A percentile compares a stretch with the other conserved stretches of the same genome.
Evolutionary conservation across 352 stramenopile species (phyloP).

Genomic region (Phytophthora pini): DNA sequence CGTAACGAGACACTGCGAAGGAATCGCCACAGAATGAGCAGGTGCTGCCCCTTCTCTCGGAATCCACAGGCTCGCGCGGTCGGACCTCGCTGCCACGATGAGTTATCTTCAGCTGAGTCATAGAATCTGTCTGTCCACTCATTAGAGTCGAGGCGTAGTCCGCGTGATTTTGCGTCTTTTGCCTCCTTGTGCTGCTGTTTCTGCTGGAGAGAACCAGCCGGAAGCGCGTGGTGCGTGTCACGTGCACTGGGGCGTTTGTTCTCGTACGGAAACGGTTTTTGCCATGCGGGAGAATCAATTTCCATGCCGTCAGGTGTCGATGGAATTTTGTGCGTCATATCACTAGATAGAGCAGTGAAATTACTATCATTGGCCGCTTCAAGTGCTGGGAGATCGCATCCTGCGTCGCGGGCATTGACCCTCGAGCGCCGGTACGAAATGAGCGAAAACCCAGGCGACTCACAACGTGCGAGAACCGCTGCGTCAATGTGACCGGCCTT

Average conservation of each 20-base stretch:
- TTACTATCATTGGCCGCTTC: slow-evolving; percentile 3
- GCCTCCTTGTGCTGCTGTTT: too few species aligned
- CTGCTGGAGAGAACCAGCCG: neutral
- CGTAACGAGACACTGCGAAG: slow-evolving; percentile 8
- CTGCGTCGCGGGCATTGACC: slow-evolving; percentile 11
- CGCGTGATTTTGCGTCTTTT: too few species aligned
- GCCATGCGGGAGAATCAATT: slow-evolving; percentile 1
- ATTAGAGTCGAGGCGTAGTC: too few species aligned
- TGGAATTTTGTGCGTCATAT: neutral
- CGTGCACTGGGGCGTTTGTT: neutral
- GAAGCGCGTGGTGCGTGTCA: neutral
- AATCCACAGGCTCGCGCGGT: slow-evolving; percentile 2
- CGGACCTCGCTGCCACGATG: slow-evolving; percentile 11
- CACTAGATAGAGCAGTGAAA: slow-evolving; percentile 10
- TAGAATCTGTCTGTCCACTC: too few species aligned
- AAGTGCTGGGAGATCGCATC: slow-evolving; percentile 22
- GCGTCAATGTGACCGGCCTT: slow-evolving; percentile 13
- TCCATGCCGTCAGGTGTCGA: slow-evolving; percentile 9
- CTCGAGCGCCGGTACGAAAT: slow-evolving; percentile 46
- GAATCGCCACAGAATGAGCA: slow-evolving; percentile 30
- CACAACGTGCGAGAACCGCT: slow-evolving; percentile 40
- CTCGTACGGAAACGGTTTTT: too few species aligned
- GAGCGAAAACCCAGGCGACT: slow-evolving; percentile 43
- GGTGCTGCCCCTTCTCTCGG: slow-evolving; percentile 23
- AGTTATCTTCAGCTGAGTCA: neutral